These are phyloP conservation scores for Cercospora sesami DNA, from an alignment of 2,329 filamentous ascomycete genomes.

Conservation along the genomic window DNA sequence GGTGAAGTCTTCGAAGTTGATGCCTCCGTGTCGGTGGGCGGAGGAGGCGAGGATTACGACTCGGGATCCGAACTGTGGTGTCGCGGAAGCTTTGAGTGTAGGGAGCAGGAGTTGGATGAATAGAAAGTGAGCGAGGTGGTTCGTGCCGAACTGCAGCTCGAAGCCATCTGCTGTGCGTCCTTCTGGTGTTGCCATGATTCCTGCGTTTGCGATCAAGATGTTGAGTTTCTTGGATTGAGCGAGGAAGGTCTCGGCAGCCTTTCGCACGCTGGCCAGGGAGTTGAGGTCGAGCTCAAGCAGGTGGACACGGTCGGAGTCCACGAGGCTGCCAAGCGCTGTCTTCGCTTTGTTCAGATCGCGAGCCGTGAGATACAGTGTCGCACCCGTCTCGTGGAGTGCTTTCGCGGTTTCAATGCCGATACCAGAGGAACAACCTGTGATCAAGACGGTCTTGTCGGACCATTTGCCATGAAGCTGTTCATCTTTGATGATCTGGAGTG, in stretches of 20 bases:
- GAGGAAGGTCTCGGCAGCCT: slow-evolving; percentile 35
- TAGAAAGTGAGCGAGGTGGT: slow-evolving; percentile 54
- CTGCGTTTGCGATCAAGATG: slow-evolving; percentile 39
- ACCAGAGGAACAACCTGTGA: slow-evolving; percentile 46
- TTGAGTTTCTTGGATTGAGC: slow-evolving; percentile 39
- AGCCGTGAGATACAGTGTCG: slow-evolving; percentile 1
- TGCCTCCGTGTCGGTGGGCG: slow-evolving; percentile 42
- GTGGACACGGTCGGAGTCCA: background rate
- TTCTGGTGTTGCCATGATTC: slow-evolving; percentile 47
- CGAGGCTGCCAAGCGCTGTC: background rate
- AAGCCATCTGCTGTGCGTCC: slow-evolving; percentile 41
- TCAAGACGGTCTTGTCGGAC: slow-evolving; percentile 40
- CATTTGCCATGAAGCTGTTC: slow-evolving; percentile 36
- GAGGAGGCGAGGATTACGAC: slow-evolving; percentile 50
- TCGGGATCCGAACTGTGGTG: slow-evolving; percentile 46
- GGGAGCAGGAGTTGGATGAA: slow-evolving; percentile 54
- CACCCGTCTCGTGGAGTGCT: slow-evolving; percentile 37
- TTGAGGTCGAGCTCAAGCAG: slow-evolving; percentile 6
- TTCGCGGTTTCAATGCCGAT: slow-evolving; percentile 46
- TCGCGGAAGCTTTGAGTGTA: slow-evolving; percentile 44
- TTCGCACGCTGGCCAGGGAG: slow-evolving; percentile 35
- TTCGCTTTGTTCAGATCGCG: slow-evolving; percentile 7
- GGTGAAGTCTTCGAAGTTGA: slow-evolving; percentile 37
- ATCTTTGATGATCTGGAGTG: slow-evolving; percentile 30
- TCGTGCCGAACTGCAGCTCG: slow-evolving; percentile 54